Evolutionary conservation across 805 yeast species (phyloP).

Genomic region (Saturnispora besseyi): DNA sequence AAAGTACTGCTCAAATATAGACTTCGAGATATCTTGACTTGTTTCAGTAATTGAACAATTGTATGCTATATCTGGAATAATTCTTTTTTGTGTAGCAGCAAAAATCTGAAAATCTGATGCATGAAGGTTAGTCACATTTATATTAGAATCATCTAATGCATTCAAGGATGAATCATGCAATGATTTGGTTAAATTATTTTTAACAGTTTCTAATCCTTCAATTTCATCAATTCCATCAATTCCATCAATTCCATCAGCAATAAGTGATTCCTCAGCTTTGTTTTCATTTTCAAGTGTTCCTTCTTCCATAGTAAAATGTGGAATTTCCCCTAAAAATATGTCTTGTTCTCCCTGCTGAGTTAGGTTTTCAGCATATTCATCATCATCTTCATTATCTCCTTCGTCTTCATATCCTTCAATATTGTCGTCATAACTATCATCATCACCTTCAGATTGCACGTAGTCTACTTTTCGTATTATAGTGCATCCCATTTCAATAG

Average conservation of each 20-base stretch:
- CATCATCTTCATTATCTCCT: neutral
- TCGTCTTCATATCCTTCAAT: neutral
- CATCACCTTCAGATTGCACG: neutral
- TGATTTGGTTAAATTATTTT: neutral
- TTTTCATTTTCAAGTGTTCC: neutral
- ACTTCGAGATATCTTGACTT: neutral
- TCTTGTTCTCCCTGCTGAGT: conserved; percentile 20
- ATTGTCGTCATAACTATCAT: neutral
- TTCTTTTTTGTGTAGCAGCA: conserved; percentile 2
- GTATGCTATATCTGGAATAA: neutral
- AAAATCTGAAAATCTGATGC: conserved; percentile 2
- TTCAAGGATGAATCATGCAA: conserved; percentile 6
- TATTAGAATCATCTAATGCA: neutral
- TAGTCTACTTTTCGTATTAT: neutral
- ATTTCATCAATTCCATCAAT: neutral
- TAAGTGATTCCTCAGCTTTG: neutral
- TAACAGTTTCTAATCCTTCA: neutral
- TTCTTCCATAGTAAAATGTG: conserved; percentile 12
- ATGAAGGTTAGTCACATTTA: neutral
- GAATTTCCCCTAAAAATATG: conserved; percentile 18
- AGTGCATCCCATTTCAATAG: neutral
- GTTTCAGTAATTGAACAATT: neutral
- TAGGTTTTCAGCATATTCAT: neutral
- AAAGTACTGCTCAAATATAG: neutral
- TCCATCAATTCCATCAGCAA: neutral